Evolutionary conservation across 2,329 filamentous ascomycete species (phyloP).

Genomic region (Neonectria neomacrospora): DNA sequence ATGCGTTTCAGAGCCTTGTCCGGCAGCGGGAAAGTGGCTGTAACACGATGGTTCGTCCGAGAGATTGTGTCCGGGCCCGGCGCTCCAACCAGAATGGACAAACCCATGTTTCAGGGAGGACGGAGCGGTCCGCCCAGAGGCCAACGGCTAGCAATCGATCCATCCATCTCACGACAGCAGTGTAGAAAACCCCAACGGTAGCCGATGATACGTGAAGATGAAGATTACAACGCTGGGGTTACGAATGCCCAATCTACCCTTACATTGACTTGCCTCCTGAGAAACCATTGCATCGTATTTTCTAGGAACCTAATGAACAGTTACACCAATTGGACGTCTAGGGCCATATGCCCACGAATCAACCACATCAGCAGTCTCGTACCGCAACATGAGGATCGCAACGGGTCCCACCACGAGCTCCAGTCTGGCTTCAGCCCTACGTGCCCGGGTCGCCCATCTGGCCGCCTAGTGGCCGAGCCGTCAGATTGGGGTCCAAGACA

Average conservation of each 20-base stretch:
- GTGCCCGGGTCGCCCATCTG: conserved; percentile 20
- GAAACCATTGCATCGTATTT: conserved; percentile 11
- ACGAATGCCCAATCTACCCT: conserved; percentile 22
- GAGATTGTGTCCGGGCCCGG: not conserved
- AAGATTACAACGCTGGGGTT: conserved; percentile 19
- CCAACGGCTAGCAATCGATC: conserved; percentile 5
- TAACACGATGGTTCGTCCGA: conserved; percentile 7
- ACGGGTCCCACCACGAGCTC: conserved; percentile 17
- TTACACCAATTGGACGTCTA: conserved; percentile 13
- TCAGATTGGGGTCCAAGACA: conserved; percentile 16
- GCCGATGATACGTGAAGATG: conserved; percentile 17
- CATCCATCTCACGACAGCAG: conserved; percentile 10
- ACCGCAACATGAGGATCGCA: conserved; percentile 9
- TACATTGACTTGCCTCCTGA: conserved; percentile 2
- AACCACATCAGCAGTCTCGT: conserved; percentile 5
- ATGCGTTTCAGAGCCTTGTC: not conserved
- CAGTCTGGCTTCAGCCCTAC: conserved; percentile 29
- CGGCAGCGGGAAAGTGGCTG: not conserved
- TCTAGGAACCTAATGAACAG: not conserved
- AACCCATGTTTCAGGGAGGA: conserved; percentile 16
- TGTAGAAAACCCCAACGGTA: not conserved
- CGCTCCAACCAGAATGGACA: conserved; percentile 11
- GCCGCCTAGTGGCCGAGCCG: conserved; percentile 12
- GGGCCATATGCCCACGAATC: not conserved
- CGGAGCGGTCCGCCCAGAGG: conserved; percentile 25